Evolutionary conservation across 2,329 filamentous ascomycete species (phyloP).

Genomic region (Fusarium paranaense): DNA sequence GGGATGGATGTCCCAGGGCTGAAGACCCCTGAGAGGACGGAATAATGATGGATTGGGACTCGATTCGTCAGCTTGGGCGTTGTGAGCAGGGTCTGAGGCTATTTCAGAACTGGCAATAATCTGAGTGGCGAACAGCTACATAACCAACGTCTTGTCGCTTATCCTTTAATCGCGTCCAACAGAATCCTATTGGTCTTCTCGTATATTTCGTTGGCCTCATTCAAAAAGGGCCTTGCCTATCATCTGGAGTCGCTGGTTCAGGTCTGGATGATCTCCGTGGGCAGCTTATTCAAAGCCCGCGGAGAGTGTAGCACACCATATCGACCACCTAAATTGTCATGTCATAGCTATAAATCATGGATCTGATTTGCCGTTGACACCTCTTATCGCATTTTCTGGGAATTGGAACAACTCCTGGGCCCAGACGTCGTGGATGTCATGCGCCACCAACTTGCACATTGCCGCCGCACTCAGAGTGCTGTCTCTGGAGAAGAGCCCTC

Average conservation of each 20-base stretch:
- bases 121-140: not conserved
- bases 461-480: not conserved
- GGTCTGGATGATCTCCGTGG: not conserved
- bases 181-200: not conserved
- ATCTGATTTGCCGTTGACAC: not conserved
- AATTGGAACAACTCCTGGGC: too few species aligned
- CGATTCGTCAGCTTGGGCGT: not conserved
- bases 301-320: not conserved
- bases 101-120: not conserved
- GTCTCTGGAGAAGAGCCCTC: not conserved
- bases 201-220: not conserved
- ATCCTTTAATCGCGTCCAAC: not conserved
- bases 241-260: not conserved
- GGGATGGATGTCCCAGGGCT: not conserved
- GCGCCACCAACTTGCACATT: not conserved
- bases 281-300: not conserved
- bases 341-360: not conserved
- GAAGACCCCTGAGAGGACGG: not conserved
- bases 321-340: not conserved
- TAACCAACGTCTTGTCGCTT: not conserved
- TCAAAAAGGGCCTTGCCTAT: too few species aligned
- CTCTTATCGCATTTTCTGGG: not conserved
- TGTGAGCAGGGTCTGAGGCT: not conserved
- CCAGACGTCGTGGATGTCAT: not conserved
- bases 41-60: not conserved